Evolutionary conservation across 257 asterid genomes (phyloP).

Genomic region (Solanum pimpinellifolium): DNA sequence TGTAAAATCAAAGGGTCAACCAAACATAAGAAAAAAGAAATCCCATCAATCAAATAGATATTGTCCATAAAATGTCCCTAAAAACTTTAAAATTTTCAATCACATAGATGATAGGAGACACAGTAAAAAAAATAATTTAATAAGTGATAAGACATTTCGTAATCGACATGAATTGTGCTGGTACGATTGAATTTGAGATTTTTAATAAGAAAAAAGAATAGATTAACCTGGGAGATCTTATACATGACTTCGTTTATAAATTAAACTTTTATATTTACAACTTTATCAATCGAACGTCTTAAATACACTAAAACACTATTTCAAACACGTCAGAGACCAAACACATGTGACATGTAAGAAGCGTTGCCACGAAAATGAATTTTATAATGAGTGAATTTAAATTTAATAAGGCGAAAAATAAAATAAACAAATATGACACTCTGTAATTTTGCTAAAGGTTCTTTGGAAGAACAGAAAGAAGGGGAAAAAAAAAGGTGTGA

Average conservation of each 20-base stretch:
- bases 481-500: neutral
- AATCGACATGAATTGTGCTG: neutral
- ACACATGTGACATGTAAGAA: neutral
- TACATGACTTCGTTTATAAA: no score
- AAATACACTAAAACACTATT: no score
- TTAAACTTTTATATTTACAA: no score
- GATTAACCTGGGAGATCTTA: no score
- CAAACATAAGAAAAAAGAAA: neutral
- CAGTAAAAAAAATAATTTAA: neutral
- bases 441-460: neutral
- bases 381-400: neutral
- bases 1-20: neutral
- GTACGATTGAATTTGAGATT: neutral
- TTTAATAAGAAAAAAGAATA: no score
- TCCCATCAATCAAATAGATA: neutral
- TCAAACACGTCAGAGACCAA: neutral
- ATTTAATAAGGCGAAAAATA: neutral
- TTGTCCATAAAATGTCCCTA: neutral
- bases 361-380: neutral
- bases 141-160: neutral
- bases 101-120: neutral
- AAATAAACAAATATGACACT: neutral
- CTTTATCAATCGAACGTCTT: no score
- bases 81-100: neutral
- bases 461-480: neutral